phyloP scores from a whole-genome alignment of 352 stramenopile genomes.

The Salisapilia sapeloensis region DNA sequence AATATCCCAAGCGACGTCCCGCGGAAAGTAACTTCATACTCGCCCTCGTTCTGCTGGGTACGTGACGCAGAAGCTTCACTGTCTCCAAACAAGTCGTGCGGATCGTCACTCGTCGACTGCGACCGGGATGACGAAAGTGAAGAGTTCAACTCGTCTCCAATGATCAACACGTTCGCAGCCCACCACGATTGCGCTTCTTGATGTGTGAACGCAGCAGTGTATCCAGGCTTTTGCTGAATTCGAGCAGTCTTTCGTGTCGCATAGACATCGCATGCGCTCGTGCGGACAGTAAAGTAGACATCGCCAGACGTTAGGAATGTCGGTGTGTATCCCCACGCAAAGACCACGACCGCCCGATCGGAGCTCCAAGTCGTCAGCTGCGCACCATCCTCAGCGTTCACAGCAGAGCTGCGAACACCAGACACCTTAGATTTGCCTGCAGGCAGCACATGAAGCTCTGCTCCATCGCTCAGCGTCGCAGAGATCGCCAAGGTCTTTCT shows the following conservation, averaged over 20 bases:
- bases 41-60: slow-evolving; percentile 9
- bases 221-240: slow-evolving; percentile 54
- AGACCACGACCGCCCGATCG: slow-evolving; percentile 54
- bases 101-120: slow-evolving; percentile 6
- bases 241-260: slow-evolving; percentile 64
- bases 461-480: slow-evolving; percentile 49
- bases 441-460: slow-evolving; percentile 48
- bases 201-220: slow-evolving; percentile 68
- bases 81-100: not conserved
- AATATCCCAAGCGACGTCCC: slow-evolving; percentile 38
- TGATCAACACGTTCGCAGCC: slow-evolving; percentile 61
- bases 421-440: slow-evolving; percentile 26
- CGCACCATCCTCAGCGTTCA: slow-evolving; percentile 1
- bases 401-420: slow-evolving; percentile 3
- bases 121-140: slow-evolving; percentile 5
- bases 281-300: slow-evolving; percentile 70
- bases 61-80: slow-evolving; percentile 3
- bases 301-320: slow-evolving; percentile 68
- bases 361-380: slow-evolving; percentile 23
- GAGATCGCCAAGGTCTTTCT: slow-evolving; percentile 55
- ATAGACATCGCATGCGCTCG: slow-evolving; percentile 69
- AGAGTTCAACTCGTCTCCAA: slow-evolving; percentile 61
- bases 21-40: slow-evolving; percentile 64
- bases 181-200: slow-evolving; percentile 71
- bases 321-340: slow-evolving; percentile 75